Percentiles rank a stretch among this genome's conserved stretches.
Conservation (phyloP, 2,329 filamentous ascomycete genomes). For the Fusarium hostae region DNA sequence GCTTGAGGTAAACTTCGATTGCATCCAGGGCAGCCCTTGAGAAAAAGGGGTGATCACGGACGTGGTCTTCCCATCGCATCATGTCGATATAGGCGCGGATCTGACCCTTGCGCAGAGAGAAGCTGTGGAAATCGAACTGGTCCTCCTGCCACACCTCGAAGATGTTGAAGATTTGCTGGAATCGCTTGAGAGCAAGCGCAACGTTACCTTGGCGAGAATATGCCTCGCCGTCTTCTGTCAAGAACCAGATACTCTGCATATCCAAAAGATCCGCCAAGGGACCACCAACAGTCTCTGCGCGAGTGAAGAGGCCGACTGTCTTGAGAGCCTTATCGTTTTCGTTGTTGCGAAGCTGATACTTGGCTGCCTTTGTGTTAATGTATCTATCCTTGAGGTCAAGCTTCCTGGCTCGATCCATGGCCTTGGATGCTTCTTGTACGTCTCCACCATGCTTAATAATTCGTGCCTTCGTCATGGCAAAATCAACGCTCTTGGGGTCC, state of each 20-base stretch:
- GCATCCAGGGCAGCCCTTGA: constrained; percentile 84
- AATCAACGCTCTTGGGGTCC: constrained; percentile 85
- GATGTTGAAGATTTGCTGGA: constrained; percentile 87
- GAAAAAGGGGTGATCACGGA: constrained; percentile 94
- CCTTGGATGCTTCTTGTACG: constrained; percentile 79
- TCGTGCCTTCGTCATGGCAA: constrained; percentile 92
- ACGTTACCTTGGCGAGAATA: constrained; percentile 84
- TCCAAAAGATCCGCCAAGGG: constrained; percentile 91
- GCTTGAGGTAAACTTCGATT: constrained; percentile 79
- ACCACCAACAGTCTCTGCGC: constrained; percentile 87
- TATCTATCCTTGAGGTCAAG: constrained; percentile 93
- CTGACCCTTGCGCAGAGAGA: constrained; percentile 95
- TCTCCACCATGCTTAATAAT: constrained; percentile 93
- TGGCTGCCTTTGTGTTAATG: constrained; percentile 98
- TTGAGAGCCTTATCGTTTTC: constrained; percentile 86
- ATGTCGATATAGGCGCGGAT: constrained; percentile 95
- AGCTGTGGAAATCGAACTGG: constrained; percentile 98
- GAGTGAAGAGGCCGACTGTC: constrained; percentile 93
- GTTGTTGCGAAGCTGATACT: constrained; percentile 94
- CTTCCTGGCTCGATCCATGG: constrained; percentile 87
- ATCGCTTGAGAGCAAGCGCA: constrained; percentile 89
- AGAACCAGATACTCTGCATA: constrained; percentile 98
- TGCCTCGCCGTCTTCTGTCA: constrained; percentile 94
- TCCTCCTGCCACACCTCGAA: constrained; percentile 99
- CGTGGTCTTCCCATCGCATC: constrained; percentile 92